These are phyloP conservation scores for Iris macrosiphon DNA, from an alignment of 106 monocot species.

Conservation along the genomic window DNA sequence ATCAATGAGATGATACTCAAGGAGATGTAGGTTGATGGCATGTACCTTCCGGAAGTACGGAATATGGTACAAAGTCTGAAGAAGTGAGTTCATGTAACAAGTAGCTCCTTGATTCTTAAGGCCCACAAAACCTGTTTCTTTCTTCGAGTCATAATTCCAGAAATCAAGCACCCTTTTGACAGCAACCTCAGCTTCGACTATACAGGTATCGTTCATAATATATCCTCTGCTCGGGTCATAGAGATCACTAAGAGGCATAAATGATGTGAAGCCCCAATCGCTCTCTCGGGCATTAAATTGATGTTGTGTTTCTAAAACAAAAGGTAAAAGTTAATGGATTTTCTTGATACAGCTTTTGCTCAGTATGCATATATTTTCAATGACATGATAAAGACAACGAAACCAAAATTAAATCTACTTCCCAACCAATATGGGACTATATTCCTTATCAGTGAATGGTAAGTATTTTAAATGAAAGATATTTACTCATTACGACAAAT, in stretches of 20 bases:
- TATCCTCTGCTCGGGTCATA: slow-evolving; percentile 84
- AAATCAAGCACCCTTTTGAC: slow-evolving; percentile 54
- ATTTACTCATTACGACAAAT: too few species aligned
- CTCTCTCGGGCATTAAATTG: slow-evolving; percentile 92
- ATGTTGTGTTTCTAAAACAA: slow-evolving; percentile 91
- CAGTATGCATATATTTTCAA: too few species aligned
- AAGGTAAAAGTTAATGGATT: too few species aligned
- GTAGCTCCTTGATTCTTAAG: slow-evolving; percentile 97
- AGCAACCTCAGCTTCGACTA: slow-evolving; percentile 86
- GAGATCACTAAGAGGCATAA: slow-evolving; percentile 91
- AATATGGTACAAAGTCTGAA: slow-evolving; percentile 84
- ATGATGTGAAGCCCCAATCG: slow-evolving; percentile 99
- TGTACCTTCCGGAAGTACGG: slow-evolving; percentile 80
- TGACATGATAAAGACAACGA: too few species aligned
- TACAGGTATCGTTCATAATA: slow-evolving; percentile 87
- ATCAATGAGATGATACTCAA: slow-evolving; percentile 26
- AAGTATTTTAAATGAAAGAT: too few species aligned
- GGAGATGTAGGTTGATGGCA: neutral
- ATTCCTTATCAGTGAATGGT: too few species aligned
- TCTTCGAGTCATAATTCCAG: slow-evolving; percentile 85
- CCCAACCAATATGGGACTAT: too few species aligned
- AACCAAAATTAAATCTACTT: too few species aligned
- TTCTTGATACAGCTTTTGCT: too few species aligned
- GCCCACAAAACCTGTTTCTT: slow-evolving; percentile 91
- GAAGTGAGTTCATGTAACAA: slow-evolving; percentile 96